These are phyloP conservation scores for Tagetes erecta DNA, from an alignment of 129 eudicot species.

Conservation along the genomic window DNA sequence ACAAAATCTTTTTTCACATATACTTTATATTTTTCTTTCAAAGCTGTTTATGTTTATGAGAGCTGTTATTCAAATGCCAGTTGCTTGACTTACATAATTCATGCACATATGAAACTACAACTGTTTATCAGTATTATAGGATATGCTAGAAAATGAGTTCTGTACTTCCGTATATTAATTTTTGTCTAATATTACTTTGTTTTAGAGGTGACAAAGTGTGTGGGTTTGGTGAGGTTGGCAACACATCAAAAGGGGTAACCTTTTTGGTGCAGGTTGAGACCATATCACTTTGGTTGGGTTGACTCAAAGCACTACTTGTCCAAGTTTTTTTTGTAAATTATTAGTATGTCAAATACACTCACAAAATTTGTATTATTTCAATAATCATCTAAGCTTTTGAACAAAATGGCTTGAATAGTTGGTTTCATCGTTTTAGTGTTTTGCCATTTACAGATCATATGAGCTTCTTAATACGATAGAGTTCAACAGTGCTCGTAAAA, in stretches of 20 bases:
- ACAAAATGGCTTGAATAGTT: neutral
- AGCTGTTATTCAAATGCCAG: conserved; percentile 1
- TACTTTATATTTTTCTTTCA: neutral
- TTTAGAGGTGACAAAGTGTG: neutral
- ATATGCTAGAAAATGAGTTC: conserved; percentile 19
- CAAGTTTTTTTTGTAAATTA: neutral
- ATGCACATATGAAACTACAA: neutral
- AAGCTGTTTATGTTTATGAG: conserved; percentile 6
- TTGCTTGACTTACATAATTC: conserved; percentile 1
- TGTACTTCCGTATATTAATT: neutral
- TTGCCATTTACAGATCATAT: conserved; percentile 58
- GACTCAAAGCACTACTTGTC: neutral
- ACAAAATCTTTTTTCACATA: conserved; percentile 7
- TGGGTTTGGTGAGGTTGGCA: neutral
- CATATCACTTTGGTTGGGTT: neutral
- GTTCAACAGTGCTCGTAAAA: conserved; percentile 94
- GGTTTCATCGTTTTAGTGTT: neutral
- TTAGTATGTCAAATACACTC: neutral
- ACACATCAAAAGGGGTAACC: neutral
- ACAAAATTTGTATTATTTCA: neutral
- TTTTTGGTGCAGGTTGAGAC: neutral
- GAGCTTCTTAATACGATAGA: conserved; percentile 89
- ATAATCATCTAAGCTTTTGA: neutral
- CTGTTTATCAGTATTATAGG: neutral
- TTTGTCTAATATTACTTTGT: neutral